phyloP scores from a whole-genome alignment of 1,139 yeast species.

The Suhomyces bribrorum region DNA sequence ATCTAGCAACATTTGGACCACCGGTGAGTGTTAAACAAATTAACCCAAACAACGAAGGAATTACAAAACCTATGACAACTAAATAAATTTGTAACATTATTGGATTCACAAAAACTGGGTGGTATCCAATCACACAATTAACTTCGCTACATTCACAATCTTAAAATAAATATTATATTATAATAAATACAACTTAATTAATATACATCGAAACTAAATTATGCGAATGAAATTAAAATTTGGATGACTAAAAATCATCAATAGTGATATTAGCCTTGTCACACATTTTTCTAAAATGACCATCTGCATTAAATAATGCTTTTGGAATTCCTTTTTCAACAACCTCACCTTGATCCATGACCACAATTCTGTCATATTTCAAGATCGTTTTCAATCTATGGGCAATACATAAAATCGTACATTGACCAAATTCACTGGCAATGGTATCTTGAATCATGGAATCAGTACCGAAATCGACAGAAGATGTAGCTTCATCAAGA shows the following conservation, averaged over 20 bases:
- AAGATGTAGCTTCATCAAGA: constrained; percentile 58
- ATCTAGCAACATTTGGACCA: no score
- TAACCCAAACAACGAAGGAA: no score
- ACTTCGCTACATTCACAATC: no score
- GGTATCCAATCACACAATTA: no score
- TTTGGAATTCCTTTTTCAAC: constrained; percentile 52
- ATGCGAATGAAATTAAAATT: background rate
- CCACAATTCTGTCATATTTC: constrained; percentile 52
- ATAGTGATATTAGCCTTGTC: constrained; percentile 26
- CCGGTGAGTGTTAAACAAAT: no score
- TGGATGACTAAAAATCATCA: constrained; percentile 19
- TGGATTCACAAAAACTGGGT: no score
- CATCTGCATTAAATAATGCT: constrained; percentile 34
- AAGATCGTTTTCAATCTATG: constrained; percentile 56
- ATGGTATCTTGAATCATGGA: constrained; percentile 52
- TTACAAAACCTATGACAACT: no score
- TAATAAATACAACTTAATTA: constrained; percentile 6
- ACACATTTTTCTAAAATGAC: constrained; percentile 26
- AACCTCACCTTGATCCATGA: constrained; percentile 53
- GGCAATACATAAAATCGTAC: constrained; percentile 58
- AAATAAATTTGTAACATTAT: no score
- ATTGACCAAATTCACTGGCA: constrained; percentile 41
- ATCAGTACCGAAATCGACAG: constrained; percentile 59
- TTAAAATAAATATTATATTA: background rate
- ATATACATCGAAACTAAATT: constrained; percentile 5